These are phyloP conservation scores for Myriosclerotinia duriaeana DNA, from an alignment of 2,329 filamentous ascomycete species.

Conservation along the genomic window DNA sequence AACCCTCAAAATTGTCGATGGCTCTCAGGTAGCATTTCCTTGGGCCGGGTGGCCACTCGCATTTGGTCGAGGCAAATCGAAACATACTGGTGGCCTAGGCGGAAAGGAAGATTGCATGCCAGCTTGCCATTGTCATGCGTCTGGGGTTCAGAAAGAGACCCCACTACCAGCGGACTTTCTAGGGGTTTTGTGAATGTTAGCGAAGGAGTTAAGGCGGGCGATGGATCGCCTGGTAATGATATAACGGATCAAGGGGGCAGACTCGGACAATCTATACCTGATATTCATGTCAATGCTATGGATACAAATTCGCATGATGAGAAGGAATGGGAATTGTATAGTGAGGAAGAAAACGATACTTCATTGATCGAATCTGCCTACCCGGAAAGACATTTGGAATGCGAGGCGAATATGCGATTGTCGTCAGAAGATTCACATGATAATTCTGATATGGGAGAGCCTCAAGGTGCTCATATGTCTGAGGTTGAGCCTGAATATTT, in stretches of 20 bases:
- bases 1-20: constrained; percentile 46
- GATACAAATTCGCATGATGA: neutral
- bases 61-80: constrained; percentile 29
- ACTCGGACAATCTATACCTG: neutral
- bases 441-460: neutral
- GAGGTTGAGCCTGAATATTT: neutral
- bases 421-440: neutral
- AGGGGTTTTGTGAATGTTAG: constrained; percentile 7
- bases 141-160: constrained; percentile 2
- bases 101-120: constrained; percentile 27
- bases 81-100: constrained; percentile 36
- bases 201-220: neutral
- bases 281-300: neutral
- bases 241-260: neutral
- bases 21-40: constrained; percentile 43
- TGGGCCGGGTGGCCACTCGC: constrained; percentile 46
- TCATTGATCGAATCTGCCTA: neutral
- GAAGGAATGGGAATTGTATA: neutral
- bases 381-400: neutral
- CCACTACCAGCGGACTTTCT: constrained; percentile 8
- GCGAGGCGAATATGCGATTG: neutral
- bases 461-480: neutral
- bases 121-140: constrained; percentile 1
- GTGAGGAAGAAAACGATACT: neutral
- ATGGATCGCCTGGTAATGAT: neutral